Percentiles rank a stretch among this genome's conserved stretches.
These are phyloP conservation scores for Pythium volutum DNA, from an alignment of 352 stramenopile species.

Conservation along the genomic window DNA sequence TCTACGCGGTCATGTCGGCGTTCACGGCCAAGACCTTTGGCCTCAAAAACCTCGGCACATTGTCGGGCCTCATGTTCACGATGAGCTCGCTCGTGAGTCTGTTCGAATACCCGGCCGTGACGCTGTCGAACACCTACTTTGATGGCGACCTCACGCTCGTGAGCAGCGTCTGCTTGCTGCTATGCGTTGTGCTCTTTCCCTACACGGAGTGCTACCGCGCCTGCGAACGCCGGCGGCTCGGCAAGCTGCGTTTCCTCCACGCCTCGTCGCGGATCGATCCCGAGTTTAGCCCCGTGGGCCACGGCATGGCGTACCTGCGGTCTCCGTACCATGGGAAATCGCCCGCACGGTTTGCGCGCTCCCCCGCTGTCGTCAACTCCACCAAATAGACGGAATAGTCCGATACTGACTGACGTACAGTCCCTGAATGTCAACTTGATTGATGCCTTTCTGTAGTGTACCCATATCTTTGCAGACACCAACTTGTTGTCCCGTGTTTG, in stretches of 20 bases:
- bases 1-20: conserved; percentile 85
- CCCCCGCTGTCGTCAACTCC: conserved; percentile 8
- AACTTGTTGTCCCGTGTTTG: background rate
- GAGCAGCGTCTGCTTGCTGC: conserved; percentile 48
- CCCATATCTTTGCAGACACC: background rate
- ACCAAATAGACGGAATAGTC: conserved; percentile 14
- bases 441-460: background rate
- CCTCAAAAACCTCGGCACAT: conserved; percentile 76
- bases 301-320: conserved; percentile 55
- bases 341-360: conserved; percentile 13
- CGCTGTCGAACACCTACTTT: conserved; percentile 59
- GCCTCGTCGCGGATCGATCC: conserved; percentile 13
- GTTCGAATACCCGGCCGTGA: conserved; percentile 76
- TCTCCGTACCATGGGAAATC: conserved; percentile 30
- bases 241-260: conserved; percentile 27
- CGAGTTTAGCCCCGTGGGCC: conserved; percentile 29
- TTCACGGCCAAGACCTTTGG: conserved; percentile 88
- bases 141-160: conserved; percentile 53
- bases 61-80: conserved; percentile 84
- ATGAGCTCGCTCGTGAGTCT: conserved; percentile 71
- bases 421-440: background rate
- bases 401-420: too few relatives aligned
- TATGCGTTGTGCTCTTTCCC: conserved; percentile 57
- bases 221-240: conserved; percentile 36
- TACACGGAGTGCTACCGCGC: conserved; percentile 57